Evolutionary conservation across 2,329 filamentous ascomycete genomes (phyloP).

Genomic region (Bipolaris gigantea): DNA sequence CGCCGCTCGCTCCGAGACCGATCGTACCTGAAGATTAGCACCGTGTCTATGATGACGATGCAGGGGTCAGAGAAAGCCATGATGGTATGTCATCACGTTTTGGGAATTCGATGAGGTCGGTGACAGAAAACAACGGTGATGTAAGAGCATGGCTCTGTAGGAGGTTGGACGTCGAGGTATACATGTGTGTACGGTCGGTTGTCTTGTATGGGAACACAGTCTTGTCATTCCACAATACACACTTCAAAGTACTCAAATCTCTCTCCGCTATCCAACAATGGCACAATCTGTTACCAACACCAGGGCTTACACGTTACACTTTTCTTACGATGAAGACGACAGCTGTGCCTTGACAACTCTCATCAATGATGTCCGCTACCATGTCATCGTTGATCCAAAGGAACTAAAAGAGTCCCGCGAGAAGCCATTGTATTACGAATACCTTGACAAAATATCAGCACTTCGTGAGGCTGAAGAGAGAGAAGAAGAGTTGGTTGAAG

Average conservation of each 20-base stretch:
- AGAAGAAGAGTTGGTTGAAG: slow-evolving; percentile 13
- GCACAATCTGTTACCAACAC: slow-evolving; percentile 4
- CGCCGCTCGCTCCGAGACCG: not conserved
- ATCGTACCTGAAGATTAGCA: slow-evolving; percentile 19
- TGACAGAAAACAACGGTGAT: slow-evolving; percentile 8
- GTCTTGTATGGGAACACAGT: not conserved
- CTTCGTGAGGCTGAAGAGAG: slow-evolving; percentile 20
- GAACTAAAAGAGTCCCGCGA: slow-evolving; percentile 17
- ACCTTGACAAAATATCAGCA: slow-evolving; percentile 18
- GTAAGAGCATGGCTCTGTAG: slow-evolving; percentile 1
- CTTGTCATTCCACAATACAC: not conserved
- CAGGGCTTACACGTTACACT: slow-evolving; percentile 17
- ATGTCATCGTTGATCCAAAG: slow-evolving; percentile 14
- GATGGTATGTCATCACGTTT: slow-evolving; percentile 5
- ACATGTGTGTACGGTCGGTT: not conserved
- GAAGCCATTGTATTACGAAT: slow-evolving; percentile 22
- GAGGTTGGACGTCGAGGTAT: not conserved
- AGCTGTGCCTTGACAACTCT: slow-evolving; percentile 18
- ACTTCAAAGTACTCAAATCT: not conserved
- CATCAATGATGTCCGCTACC: slow-evolving; percentile 25
- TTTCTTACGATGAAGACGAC: slow-evolving; percentile 21
- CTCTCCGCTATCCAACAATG: slow-evolving; percentile 6
- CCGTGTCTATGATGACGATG: slow-evolving; percentile 18
- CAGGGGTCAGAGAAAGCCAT: slow-evolving; percentile 9
- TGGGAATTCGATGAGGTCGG: not conserved